phyloP scores from a whole-genome alignment of 176 grass and related monocot species.

The Ensete ventricosum region DNA sequence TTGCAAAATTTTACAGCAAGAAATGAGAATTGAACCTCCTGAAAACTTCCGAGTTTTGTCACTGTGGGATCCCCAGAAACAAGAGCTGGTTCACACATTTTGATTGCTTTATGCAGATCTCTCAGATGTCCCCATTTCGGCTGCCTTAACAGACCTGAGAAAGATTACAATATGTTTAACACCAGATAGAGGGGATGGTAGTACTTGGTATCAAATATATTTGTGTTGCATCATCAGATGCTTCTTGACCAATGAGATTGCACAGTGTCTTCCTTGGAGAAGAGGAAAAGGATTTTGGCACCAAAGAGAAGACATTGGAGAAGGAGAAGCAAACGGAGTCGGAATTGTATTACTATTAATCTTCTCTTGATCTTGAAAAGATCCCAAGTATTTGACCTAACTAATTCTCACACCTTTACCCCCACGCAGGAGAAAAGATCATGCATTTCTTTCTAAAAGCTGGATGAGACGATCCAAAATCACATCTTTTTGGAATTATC shows the following conservation, averaged over 20 bases:
- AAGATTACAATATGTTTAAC: background rate
- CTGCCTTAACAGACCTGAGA: constrained; percentile 64
- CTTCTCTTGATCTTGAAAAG: too few relatives aligned
- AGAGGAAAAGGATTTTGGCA: constrained; percentile 57
- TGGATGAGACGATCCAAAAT: background rate
- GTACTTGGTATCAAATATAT: background rate
- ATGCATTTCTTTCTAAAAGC: too few relatives aligned
- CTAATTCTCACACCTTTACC: too few relatives aligned
- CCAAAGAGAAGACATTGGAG: constrained; percentile 18
- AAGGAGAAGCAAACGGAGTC: too few relatives aligned
- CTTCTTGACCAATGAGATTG: too few relatives aligned
- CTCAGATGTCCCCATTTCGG: constrained; percentile 96
- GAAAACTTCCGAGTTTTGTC: constrained; percentile 42
- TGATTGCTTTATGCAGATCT: constrained; percentile 92
- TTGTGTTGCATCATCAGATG: constrained; percentile 64
- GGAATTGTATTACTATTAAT: too few relatives aligned
- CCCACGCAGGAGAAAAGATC: constrained; percentile 40
- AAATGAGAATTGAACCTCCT: constrained; percentile 37
- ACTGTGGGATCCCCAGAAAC: constrained; percentile 54
- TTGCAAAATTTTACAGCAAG: background rate
- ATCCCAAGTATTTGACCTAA: too few relatives aligned
- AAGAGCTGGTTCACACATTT: constrained; percentile 47
- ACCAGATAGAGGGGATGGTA: too few relatives aligned
- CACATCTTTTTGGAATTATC: background rate
- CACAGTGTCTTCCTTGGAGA: too few relatives aligned